Evolutionary conservation across 2,329 filamentous ascomycete species (phyloP).

Genomic region (Chaetomiaceae sp.): DNA sequence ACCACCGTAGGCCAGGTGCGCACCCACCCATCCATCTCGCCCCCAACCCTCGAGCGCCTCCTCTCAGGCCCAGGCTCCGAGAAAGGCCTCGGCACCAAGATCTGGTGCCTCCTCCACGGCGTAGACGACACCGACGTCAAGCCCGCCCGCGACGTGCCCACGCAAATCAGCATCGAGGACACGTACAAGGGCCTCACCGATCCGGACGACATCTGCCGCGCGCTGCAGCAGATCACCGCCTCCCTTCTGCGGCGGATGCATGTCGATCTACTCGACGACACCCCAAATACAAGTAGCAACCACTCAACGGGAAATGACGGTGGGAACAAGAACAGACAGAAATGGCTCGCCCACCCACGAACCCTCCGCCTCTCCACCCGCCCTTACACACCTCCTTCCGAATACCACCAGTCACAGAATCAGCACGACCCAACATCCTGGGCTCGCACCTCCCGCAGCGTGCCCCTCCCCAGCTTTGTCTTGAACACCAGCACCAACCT

Average conservation of each 20-base stretch:
- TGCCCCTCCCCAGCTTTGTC: conserved; percentile 66
- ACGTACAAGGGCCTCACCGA: conserved; percentile 72
- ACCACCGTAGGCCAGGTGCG: conserved; percentile 66
- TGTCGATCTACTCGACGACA: conserved; percentile 60
- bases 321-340: neutral
- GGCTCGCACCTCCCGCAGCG: conserved; percentile 71
- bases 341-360: conserved; percentile 76
- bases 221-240: conserved; percentile 63
- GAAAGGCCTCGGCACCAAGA: conserved; percentile 63
- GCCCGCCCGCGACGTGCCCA: conserved; percentile 65
- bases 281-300: conserved; percentile 34
- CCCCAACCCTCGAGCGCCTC: conserved; percentile 61
- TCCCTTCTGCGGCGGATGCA: conserved; percentile 77
- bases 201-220: conserved; percentile 57
- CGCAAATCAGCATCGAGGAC: conserved; percentile 92
- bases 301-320: conserved; percentile 22
- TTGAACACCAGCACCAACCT: conserved; percentile 45
- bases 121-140: conserved; percentile 72
- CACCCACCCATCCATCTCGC: conserved; percentile 56
- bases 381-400: conserved; percentile 36
- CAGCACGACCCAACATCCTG: conserved; percentile 33
- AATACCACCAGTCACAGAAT: conserved; percentile 46
- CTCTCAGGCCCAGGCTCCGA: conserved; percentile 66
- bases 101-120: conserved; percentile 79
- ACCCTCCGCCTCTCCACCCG: conserved; percentile 79